Percentiles rank a stretch among this genome's conserved stretches.
These are phyloP conservation scores for Fusarium sp. DNA, from an alignment of 2,329 filamentous ascomycete species.

Conservation along the genomic window DNA sequence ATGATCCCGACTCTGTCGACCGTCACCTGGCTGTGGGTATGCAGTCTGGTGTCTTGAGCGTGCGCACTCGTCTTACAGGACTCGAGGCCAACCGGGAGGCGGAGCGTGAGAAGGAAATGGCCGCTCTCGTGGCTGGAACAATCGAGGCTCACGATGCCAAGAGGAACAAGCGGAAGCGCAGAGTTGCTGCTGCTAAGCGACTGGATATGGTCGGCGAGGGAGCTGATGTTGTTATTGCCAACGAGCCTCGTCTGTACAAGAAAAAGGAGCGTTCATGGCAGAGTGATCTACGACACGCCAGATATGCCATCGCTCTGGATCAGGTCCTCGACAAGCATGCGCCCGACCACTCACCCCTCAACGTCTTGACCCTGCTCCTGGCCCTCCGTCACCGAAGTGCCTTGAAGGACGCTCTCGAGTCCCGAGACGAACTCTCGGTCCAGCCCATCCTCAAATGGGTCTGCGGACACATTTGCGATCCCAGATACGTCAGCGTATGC, in stretches of 20 bases:
- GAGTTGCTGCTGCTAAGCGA: constrained; percentile 57
- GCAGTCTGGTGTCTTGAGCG: constrained; percentile 90
- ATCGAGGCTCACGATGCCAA: constrained; percentile 82
- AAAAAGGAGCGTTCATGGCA: constrained; percentile 84
- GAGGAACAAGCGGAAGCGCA: constrained; percentile 75
- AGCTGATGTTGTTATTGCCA: constrained; percentile 89
- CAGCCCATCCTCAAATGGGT: constrained; percentile 89
- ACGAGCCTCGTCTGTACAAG: constrained; percentile 62
- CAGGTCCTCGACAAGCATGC: constrained; percentile 71
- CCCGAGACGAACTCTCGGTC: constrained; percentile 83
- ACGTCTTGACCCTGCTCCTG: constrained; percentile 80
- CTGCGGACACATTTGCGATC: constrained; percentile 82
- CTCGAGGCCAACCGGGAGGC: constrained; percentile 81
- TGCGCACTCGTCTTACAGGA: constrained; percentile 89
- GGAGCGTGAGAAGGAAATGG: constrained; percentile 86
- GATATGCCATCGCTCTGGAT: constrained; percentile 84
- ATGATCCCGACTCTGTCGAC: constrained; percentile 71
- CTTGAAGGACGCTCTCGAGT: constrained; percentile 81
- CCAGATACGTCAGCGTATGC: constrained; percentile 82
- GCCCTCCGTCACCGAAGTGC: constrained; percentile 90
- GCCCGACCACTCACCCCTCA: constrained; percentile 68
- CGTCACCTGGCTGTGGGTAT: constrained; percentile 95
- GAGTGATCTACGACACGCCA: constrained; percentile 79
- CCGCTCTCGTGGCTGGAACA: constrained; percentile 80
- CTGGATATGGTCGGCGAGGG: constrained; percentile 87